Conservation (phyloP, 352 stramenopile genomes). For the Phytophthora capsici region DNA sequence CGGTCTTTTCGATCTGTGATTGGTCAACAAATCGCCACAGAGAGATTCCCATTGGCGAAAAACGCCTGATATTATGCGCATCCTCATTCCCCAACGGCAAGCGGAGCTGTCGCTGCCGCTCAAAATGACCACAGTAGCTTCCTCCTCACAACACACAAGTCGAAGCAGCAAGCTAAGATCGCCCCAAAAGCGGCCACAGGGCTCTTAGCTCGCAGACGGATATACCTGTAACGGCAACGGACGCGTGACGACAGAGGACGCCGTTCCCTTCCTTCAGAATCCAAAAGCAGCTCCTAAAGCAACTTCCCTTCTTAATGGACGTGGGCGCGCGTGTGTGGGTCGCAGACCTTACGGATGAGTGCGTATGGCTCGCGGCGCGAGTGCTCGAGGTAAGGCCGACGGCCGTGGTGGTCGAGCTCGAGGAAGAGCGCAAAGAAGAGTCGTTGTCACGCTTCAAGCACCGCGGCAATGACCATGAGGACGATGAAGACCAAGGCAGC, state of each 20-base stretch:
- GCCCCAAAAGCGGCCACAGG: neutral
- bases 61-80: constrained; percentile 33
- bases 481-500: constrained; percentile 16
- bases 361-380: constrained; percentile 69
- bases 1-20: constrained; percentile 11
- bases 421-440: constrained; percentile 12
- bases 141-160: constrained; percentile 26
- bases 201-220: neutral
- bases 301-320: constrained; percentile 62
- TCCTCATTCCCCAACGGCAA: constrained; percentile 32
- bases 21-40: constrained; percentile 5
- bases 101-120: neutral
- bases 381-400: constrained; percentile 27
- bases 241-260: neutral
- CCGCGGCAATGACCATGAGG: constrained; percentile 10
- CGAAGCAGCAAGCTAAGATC: constrained; percentile 9
- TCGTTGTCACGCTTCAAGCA: constrained; percentile 10
- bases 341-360: constrained; percentile 49
- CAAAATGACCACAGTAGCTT: constrained; percentile 26
- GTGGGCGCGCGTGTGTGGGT: constrained; percentile 77
- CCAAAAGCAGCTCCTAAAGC: constrained; percentile 3
- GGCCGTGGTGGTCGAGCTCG: constrained; percentile 36
- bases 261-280: constrained; percentile 6
- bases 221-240: constrained; percentile 16
- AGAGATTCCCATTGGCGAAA: constrained; percentile 32